phyloP scores from a whole-genome alignment of 2,329 filamentous ascomycete genomes.

The Dryadomyces quercivorus region DNA sequence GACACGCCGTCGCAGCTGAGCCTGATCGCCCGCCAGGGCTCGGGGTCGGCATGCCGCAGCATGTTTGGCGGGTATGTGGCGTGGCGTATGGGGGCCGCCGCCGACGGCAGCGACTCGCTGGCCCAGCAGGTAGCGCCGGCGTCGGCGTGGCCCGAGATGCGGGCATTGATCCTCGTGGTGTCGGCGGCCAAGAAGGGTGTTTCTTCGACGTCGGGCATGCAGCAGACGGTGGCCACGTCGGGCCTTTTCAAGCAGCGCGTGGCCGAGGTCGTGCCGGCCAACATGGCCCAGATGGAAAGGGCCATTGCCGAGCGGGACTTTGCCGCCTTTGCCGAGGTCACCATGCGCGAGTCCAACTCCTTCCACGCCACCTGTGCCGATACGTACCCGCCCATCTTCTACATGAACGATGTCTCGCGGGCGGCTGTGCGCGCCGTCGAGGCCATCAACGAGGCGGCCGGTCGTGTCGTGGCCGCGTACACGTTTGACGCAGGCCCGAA shows the following conservation, averaged over 20 bases:
- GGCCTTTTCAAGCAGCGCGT: slow-evolving; percentile 74
- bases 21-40: slow-evolving; percentile 83
- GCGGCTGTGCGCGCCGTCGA: slow-evolving; percentile 84
- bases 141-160: slow-evolving; percentile 91
- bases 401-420: slow-evolving; percentile 87
- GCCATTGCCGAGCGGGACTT: slow-evolving; percentile 52
- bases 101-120: slow-evolving; percentile 74
- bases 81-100: slow-evolving; percentile 68
- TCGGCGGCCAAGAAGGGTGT: slow-evolving; percentile 94
- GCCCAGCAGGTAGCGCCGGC: slow-evolving; percentile 83
- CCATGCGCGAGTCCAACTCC: slow-evolving; percentile 93
- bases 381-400: slow-evolving; percentile 95
- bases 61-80: slow-evolving; percentile 94
- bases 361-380: slow-evolving; percentile 95
- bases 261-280: slow-evolving; percentile 48
- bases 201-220: slow-evolving; percentile 87
- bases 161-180: slow-evolving; percentile 80
- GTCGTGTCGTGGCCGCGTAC: slow-evolving; percentile 76
- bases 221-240: slow-evolving; percentile 86
- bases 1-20: slow-evolving; percentile 73
- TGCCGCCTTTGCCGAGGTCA: slow-evolving; percentile 72
- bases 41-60: slow-evolving; percentile 85
- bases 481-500: slow-evolving; percentile 97
- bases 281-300: slow-evolving; percentile 17
- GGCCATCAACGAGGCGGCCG: slow-evolving; percentile 70